Percentiles rank a stretch among this genome's conserved stretches.
Evolutionary conservation across 2,329 filamentous ascomycete species (phyloP).

Genomic region (Arthroderma uncinatum): DNA sequence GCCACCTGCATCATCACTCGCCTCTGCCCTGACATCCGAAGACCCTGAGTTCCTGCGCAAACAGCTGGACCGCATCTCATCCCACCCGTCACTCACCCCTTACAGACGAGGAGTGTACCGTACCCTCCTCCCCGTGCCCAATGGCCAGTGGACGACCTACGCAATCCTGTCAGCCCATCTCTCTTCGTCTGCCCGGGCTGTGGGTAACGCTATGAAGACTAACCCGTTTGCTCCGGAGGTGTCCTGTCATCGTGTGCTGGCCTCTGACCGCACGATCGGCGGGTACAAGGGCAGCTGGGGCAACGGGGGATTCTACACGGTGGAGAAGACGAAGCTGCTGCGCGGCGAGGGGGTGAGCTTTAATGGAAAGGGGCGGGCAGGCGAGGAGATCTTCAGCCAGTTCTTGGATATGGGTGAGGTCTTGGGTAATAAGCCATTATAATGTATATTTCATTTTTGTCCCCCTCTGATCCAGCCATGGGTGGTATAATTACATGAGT

Average conservation of each 20-base stretch:
- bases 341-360: conserved; percentile 36
- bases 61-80: conserved; percentile 32
- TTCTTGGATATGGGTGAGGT: conserved; percentile 20
- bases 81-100: conserved; percentile 38
- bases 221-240: conserved; percentile 77
- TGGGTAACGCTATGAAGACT: conserved; percentile 62
- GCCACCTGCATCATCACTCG: too few species aligned
- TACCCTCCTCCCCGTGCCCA: conserved; percentile 64
- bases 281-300: conserved; percentile 44
- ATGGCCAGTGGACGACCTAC: conserved; percentile 67
- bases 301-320: conserved; percentile 34
- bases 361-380: conserved; percentile 33
- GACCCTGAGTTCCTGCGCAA: not conserved
- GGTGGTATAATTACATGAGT: too few species aligned
- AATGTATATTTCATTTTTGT: not conserved
- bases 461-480: not conserved
- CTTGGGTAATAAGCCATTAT: not conserved
- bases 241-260: conserved; percentile 71
- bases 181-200: conserved; percentile 59
- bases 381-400: conserved; percentile 25
- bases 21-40: not conserved
- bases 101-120: conserved; percentile 51
- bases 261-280: conserved; percentile 51
- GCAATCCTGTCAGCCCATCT: conserved; percentile 57
- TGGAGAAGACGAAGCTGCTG: conserved; percentile 33